phyloP scores from a whole-genome alignment of 345 rosid species.

The Gynandropsis gynandra region DNA sequence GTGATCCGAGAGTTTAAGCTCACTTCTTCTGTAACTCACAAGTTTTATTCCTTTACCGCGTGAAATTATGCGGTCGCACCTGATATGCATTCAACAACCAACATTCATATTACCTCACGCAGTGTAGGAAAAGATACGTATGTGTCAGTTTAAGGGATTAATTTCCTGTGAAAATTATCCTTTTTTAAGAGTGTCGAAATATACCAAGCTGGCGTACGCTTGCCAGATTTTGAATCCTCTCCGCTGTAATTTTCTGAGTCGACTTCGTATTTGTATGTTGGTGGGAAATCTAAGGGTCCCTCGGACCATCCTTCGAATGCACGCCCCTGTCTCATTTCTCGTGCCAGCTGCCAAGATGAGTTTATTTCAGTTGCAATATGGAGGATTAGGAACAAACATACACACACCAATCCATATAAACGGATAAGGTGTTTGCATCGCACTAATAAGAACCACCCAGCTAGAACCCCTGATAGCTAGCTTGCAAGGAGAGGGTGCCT shows the following conservation, averaged over 20 bases:
- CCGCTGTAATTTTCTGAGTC: conserved; percentile 68
- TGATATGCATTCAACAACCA: too few species aligned
- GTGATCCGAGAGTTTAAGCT: conserved; percentile 76
- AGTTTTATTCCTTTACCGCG: conserved; percentile 80
- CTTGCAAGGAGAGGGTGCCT: too few species aligned
- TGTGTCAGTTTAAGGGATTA: too few species aligned
- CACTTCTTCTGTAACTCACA: conserved; percentile 56
- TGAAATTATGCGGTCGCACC: conserved; percentile 93
- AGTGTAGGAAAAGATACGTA: too few species aligned
- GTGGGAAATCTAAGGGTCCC: conserved; percentile 61
- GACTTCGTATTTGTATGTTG: conserved; percentile 82
- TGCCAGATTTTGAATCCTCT: conserved; percentile 65
- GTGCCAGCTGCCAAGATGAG: conserved; percentile 46
- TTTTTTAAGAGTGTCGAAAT: conserved; percentile 5
- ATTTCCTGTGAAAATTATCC: background rate
- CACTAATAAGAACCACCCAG: too few species aligned
- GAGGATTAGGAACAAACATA: too few species aligned
- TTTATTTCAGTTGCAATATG: too few species aligned
- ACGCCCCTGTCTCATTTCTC: conserved; percentile 57
- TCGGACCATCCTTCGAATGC: conserved; percentile 92
- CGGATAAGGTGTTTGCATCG: too few species aligned
- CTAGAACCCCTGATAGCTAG: too few species aligned
- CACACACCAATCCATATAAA: too few species aligned
- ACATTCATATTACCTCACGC: too few species aligned
- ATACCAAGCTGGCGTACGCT: conserved; percentile 85